phyloP scores from a whole-genome alignment of 305 asterid genomes.

The Nicotiana rustica region DNA sequence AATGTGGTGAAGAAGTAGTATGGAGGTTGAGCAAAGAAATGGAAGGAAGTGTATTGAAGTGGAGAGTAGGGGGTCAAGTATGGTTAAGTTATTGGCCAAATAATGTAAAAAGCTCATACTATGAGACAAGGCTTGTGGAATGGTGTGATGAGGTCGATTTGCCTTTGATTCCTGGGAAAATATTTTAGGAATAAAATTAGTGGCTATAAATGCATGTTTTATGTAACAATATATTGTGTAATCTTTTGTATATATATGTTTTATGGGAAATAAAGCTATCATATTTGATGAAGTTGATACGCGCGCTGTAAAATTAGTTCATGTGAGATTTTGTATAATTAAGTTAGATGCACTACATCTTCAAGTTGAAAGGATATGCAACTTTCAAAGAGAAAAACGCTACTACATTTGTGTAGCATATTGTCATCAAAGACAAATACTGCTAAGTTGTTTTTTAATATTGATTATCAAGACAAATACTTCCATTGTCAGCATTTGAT shows the following conservation, averaged over 20 bases:
- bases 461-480: no score
- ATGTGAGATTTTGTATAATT: background rate
- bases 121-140: slow-evolving; percentile 73
- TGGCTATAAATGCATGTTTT: background rate
- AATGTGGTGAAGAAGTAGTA: slow-evolving; percentile 58
- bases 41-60: slow-evolving; percentile 90
- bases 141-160: slow-evolving; percentile 94
- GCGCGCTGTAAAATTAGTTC: background rate
- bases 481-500: no score
- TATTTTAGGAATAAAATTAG: background rate
- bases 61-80: slow-evolving; percentile 83
- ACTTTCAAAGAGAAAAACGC: no score
- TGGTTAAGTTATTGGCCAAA: slow-evolving; percentile 84
- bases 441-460: no score
- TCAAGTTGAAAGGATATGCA: no score
- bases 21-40: slow-evolving; percentile 82
- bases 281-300: background rate
- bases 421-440: no score
- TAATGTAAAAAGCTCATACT: slow-evolving; percentile 49
- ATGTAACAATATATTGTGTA: background rate
- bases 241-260: background rate
- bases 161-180: slow-evolving; percentile 63
- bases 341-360: no score
- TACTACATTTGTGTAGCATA: no score
- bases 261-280: background rate